Percentiles rank a stretch among this genome's conserved stretches.
Evolutionary conservation across 78 protist species (phyloP).

Genomic region (Isochrysis galbana): DNA sequence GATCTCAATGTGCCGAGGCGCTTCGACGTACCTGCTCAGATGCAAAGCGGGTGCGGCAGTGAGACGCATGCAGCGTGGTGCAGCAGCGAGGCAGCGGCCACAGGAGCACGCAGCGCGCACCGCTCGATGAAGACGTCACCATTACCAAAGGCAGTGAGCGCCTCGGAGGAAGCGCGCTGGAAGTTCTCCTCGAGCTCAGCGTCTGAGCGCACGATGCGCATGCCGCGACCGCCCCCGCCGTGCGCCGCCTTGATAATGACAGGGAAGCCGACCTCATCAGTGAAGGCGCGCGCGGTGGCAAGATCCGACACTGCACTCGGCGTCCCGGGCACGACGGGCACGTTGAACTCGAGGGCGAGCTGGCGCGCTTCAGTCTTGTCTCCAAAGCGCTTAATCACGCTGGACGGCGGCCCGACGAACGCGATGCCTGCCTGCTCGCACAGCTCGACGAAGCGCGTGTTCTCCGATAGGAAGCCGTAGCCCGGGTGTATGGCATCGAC

Average conservation of each 20-base stretch:
- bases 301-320: neutral
- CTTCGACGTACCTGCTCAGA: slow-evolving; percentile 41
- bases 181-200: slow-evolving; percentile 32
- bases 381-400: slow-evolving; percentile 18
- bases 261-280: slow-evolving; percentile 44
- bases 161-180: slow-evolving; percentile 30
- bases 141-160: slow-evolving; percentile 66
- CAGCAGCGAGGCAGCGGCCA: neutral
- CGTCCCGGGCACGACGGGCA: slow-evolving; percentile 22
- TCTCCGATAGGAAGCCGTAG: slow-evolving; percentile 49
- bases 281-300: slow-evolving; percentile 43
- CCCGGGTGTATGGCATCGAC: slow-evolving; percentile 75
- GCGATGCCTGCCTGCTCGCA: slow-evolving; percentile 43
- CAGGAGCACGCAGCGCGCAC: too few species aligned
- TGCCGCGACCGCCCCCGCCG: slow-evolving; percentile 72
- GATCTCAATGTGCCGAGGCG: slow-evolving; percentile 75
- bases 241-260: slow-evolving; percentile 60
- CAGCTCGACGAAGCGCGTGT: slow-evolving; percentile 27
- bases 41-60: neutral
- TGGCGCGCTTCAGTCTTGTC: slow-evolving; percentile 48
- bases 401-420: slow-evolving; percentile 40
- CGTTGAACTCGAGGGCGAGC: slow-evolving; percentile 2
- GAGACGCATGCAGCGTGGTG: neutral
- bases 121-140: too few species aligned
- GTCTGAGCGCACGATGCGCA: slow-evolving; percentile 41